Base-by-base conservation (phyloP, 805 yeast species). In the Zygosaccharomyces pseudorouxii region DNA sequence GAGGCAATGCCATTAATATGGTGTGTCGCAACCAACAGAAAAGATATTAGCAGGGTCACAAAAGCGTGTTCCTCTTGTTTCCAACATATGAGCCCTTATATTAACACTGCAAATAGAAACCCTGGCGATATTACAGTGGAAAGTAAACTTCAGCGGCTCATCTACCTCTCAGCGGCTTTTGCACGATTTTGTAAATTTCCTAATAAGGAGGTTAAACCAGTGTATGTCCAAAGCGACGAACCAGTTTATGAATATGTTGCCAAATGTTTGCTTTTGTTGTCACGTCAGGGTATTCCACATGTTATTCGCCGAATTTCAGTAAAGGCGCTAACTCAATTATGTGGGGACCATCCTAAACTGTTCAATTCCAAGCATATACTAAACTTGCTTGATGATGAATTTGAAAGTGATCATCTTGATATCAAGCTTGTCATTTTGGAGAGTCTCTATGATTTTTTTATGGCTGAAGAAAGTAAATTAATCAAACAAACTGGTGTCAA, bases 1-100 rank as follows among this genome's bases (percentile, higher is more conserved):
- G 82, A 82, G 58, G 95, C 92, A 0, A 76, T 87, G 63, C 89
- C 89, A 1, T 74, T 87, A 48, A 65, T 80, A 3, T 81, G 89
- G 84, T 64, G 64, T 7, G 67, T 86, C 0, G 74, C 86, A 2
- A 58, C 54, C 2, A 65, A 76, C 56, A 70, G 74, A 36, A 66
- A 71, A 1, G 80, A 78, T 43, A 72, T 76, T 0, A 48, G 58
- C 0, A 77, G 78, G 52, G 56, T 86, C 4, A 78, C 81, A 0
- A 78, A 75, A 53, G 90, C 90, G 0, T 78, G 87, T 16, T 67
- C 80, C 0, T 80, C 89, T 0, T 79, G 89, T 35, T 61, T 87
- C 51, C 66, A 67, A 14, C 68, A 77, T 45, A 54, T 84, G 4
- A 68, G 70, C 37, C 82, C 82, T 0, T 81, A 65, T 54, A 58